Evolutionary conservation across 2,329 filamentous ascomycete species (phyloP).

Genomic region (Diaporthe sp.): DNA sequence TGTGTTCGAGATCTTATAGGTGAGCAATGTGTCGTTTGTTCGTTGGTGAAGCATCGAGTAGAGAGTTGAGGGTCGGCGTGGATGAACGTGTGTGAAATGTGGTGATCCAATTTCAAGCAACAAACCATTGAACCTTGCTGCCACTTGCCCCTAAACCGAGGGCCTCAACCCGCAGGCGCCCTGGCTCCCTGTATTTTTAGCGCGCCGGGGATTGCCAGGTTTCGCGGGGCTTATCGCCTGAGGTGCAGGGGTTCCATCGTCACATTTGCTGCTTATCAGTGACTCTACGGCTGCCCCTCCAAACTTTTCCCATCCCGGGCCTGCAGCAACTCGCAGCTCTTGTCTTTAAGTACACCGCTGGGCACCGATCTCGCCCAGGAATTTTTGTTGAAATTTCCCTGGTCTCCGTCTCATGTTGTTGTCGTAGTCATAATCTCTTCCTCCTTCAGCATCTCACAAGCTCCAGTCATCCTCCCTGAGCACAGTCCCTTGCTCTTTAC

Average conservation of each 20-base stretch:
- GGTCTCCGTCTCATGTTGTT: conserved; percentile 35
- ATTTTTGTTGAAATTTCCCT: conserved; percentile 37
- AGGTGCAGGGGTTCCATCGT: conserved; percentile 1
- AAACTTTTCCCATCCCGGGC: conserved; percentile 34
- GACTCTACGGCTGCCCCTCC: conserved; percentile 34
- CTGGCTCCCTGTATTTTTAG: not conserved
- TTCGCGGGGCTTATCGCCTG: conserved; percentile 37
- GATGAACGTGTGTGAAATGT: not conserved
- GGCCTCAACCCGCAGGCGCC: not conserved
- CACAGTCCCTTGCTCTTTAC: conserved; percentile 23
- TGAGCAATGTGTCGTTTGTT: conserved; percentile 15
- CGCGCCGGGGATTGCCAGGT: conserved; percentile 18
- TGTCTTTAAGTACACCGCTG: conserved; percentile 26
- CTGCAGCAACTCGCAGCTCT: conserved; percentile 24
- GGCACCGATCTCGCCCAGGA: conserved; percentile 41
- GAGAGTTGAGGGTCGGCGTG: not conserved
- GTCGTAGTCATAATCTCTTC: conserved; percentile 24
- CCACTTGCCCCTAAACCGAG: conserved; percentile 10
- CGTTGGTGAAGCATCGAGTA: not conserved
- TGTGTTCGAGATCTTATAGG: not conserved
- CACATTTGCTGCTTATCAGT: conserved; percentile 26
- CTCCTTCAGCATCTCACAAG: conserved; percentile 20
- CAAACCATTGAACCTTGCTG: not conserved
- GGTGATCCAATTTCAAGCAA: conserved; percentile 18
- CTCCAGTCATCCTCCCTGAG: conserved; percentile 3